phyloP scores from a whole-genome alignment of 2,329 filamentous ascomycete genomes.

The Exophiala mesophila region DNA sequence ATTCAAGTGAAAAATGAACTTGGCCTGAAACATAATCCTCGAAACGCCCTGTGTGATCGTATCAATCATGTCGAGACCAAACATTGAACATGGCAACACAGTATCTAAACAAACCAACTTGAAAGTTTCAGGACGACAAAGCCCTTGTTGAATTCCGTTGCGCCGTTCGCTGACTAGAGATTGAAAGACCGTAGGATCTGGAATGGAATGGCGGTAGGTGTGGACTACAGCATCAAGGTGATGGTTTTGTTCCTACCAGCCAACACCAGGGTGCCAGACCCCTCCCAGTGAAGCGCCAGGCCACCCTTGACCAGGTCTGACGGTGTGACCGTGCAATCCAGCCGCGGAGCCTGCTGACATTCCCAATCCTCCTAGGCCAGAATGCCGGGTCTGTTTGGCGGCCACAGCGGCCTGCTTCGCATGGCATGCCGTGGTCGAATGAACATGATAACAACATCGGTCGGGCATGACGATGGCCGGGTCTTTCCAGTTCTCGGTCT shows the following conservation, averaged over 20 bases:
- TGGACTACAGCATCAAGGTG: no score
- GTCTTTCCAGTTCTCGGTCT: slow-evolving; percentile 17
- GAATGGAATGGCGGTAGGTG: not conserved
- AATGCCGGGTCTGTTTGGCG: slow-evolving; percentile 1
- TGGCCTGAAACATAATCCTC: no score
- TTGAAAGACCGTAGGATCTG: no score
- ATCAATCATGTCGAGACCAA: no score
- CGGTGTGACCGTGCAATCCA: slow-evolving; percentile 2
- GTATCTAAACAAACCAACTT: no score
- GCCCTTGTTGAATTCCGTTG: no score
- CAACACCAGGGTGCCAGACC: slow-evolving; percentile 19
- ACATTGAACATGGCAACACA: no score
- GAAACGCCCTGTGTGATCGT: no score
- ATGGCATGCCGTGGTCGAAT: slow-evolving; percentile 15
- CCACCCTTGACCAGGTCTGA: slow-evolving; percentile 10
- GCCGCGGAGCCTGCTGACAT: not conserved
- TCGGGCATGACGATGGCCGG: slow-evolving; percentile 10
- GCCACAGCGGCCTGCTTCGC: slow-evolving; percentile 3
- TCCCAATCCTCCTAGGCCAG: not conserved
- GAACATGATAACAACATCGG: slow-evolving; percentile 20
- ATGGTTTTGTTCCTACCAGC: slow-evolving; percentile 11
- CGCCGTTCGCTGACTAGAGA: no score
- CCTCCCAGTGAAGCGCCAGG: slow-evolving; percentile 11
- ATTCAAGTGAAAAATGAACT: no score
- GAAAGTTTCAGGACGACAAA: no score